phyloP scores from a whole-genome alignment of 352 stramenopile species.

The Pythium volutum region DNA sequence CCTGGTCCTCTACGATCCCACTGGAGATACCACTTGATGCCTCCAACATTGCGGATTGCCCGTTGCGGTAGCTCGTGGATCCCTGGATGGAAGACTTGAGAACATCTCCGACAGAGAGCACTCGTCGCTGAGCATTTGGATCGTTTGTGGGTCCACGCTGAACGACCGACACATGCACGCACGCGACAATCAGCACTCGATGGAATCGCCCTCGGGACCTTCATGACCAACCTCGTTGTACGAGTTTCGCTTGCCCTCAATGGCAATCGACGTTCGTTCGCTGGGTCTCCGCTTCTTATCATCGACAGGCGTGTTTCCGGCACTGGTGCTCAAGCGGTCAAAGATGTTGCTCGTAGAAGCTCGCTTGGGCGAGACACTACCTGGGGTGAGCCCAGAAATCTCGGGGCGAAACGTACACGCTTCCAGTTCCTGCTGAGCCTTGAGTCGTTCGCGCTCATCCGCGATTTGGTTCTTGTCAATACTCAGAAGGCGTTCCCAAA shows the following conservation, averaged over 20 bases:
- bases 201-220: constrained; percentile 9
- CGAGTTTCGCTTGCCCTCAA: constrained; percentile 26
- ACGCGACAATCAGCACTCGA: constrained; percentile 21
- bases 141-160: constrained; percentile 11
- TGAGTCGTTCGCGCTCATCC: constrained; percentile 73
- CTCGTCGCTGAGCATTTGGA: not conserved
- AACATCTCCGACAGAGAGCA: constrained; percentile 39
- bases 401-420: constrained; percentile 84
- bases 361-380: constrained; percentile 38
- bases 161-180: constrained; percentile 9
- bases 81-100: constrained; percentile 31
- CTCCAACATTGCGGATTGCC: not conserved
- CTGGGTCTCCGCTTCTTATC: constrained; percentile 33
- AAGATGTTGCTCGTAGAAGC: constrained; percentile 41
- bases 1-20: constrained; percentile 3
- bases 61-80: not conserved
- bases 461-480: constrained; percentile 78
- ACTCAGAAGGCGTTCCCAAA: constrained; percentile 74
- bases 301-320: constrained; percentile 26
- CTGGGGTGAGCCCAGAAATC: constrained; percentile 42
- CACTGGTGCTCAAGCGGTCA: constrained; percentile 35
- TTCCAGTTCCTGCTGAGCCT: constrained; percentile 66
- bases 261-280: constrained; percentile 18
- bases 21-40: constrained; percentile 5
- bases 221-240: constrained; percentile 32